Evolutionary conservation across 164 flowering plant genomes (phyloP).

Genomic region (Chimonanthus praecox): DNA sequence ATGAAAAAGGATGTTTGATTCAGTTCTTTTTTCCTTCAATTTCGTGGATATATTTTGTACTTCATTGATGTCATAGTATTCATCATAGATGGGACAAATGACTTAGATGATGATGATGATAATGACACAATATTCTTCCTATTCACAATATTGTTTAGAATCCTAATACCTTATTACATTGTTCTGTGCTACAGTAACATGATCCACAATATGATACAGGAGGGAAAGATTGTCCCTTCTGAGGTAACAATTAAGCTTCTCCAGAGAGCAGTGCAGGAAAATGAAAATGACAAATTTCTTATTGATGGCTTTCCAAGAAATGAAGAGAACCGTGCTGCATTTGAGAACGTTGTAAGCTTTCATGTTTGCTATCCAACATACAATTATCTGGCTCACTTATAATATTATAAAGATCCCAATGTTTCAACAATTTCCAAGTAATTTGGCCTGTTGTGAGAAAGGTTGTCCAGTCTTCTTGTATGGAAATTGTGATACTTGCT

Average conservation of each 20-base stretch:
- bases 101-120: too few species aligned
- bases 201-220: slow-evolving; percentile 86
- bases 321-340: slow-evolving; percentile 92
- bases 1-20: too few species aligned
- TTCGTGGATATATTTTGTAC: not conserved
- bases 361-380: not conserved
- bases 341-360: slow-evolving; percentile 70
- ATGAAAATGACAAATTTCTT: slow-evolving; percentile 76
- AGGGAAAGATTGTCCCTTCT: slow-evolving; percentile 91
- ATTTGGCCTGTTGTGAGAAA: too few species aligned
- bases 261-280: slow-evolving; percentile 64
- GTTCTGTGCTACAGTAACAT: slow-evolving; percentile 44
- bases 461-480: too few species aligned
- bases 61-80: not conserved
- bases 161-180: not conserved
- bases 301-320: slow-evolving; percentile 96
- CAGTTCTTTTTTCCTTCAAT: not conserved
- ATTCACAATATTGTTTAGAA: not conserved
- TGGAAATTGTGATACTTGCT: too few species aligned
- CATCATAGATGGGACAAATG: not conserved
- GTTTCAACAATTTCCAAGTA: too few species aligned
- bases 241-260: slow-evolving; percentile 91
- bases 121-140: too few species aligned
- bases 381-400: too few species aligned
- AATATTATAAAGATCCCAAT: too few species aligned